Evolutionary conservation across 441 rosid genomes (phyloP), one percentile per base, ranked within the genome.

Genomic region (Syzygium malaccense): DNA sequence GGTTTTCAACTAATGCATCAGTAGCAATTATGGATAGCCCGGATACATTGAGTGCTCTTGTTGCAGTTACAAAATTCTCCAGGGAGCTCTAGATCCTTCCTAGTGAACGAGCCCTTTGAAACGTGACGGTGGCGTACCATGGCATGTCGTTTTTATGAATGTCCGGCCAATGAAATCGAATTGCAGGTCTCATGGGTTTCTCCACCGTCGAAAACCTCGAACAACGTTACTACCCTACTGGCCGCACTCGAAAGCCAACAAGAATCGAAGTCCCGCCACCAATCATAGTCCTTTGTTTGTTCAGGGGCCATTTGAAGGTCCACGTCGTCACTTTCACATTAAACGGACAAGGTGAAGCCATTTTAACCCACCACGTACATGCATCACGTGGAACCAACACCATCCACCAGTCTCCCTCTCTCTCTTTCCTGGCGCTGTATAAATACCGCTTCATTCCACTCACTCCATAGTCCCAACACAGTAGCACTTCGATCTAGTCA

Each of bases 101-200:
- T 7, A 0, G 7, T 13, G 32, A 28, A 28, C 3, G 17, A 13
- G 2, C 32, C 0, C 30, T 14, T 26, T 6, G 68, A 28, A 60
- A 60, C 4, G 18, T 1, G 32, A 60, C 28, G 28, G n/a, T 64
- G 19, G 37, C 71, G 71, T 64, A 30, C 15, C 71, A 7, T 32
- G 71, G 33, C 37, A 15, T 30, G 71, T 62, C 71, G 71, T 32
- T n/a, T 62, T 62, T 37, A 62, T n/a, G 37, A 30, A 62, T 7
- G 5, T 62, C 11, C 30, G 11, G 33, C 71, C 33, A n/a, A 14
- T 30, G 11, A 15, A n/a, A 8, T n/a, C 2, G 32, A 0, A 3
- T 64, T 71, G 80, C 26, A 71, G 49, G 15, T 20, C 28, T 15
- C 13, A 11, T 25, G 80, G 14, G 49, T 37, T 71, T 37, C 80